A percentile compares a stretch with the other conserved stretches of the same genome.
These are phyloP conservation scores for Penicillium soppii DNA, from an alignment of 495 filamentous ascomycete genomes.

Conservation along the genomic window DNA sequence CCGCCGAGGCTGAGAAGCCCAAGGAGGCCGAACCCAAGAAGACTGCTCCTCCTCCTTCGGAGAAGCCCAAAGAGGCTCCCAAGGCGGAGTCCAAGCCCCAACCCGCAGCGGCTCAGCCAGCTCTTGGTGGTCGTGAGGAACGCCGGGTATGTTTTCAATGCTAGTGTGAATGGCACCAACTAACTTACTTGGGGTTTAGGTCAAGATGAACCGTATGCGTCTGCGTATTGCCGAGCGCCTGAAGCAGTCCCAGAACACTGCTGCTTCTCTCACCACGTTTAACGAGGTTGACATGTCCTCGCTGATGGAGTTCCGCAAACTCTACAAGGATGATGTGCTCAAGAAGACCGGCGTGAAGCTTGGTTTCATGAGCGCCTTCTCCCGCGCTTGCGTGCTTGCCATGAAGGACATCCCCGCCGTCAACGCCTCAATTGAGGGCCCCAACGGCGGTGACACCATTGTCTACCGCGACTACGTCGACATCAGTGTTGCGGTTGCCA, in stretches of 20 bases:
- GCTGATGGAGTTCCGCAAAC: conserved; percentile 92
- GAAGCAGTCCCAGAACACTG: conserved; percentile 99
- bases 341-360: conserved; percentile 98
- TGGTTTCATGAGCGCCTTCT: conserved; percentile 98
- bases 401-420: conserved; percentile 95
- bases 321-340: conserved; percentile 93
- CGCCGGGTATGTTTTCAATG: conserved; percentile 63
- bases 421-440: conserved; percentile 96
- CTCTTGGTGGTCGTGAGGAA: conserved; percentile 80
- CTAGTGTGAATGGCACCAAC: neutral
- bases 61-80: conserved; percentile 29
- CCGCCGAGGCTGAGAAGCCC: conserved; percentile 39
- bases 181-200: conserved; percentile 44
- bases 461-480: conserved; percentile 98
- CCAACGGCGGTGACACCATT: conserved; percentile 93
- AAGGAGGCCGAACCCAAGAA: conserved; percentile 45
- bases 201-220: conserved; percentile 99
- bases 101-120: conserved; percentile 28
- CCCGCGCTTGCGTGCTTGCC: conserved; percentile 83
- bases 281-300: conserved; percentile 99
- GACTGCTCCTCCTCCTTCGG: conserved; percentile 32
- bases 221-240: conserved; percentile 94
- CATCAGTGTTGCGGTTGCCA: conserved; percentile 95
- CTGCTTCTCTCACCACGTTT: conserved; percentile 95
- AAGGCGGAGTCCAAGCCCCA: conserved; percentile 33